phyloP scores from a whole-genome alignment of 2,329 filamentous ascomycete genomes.

The Xylaria sp. region DNA sequence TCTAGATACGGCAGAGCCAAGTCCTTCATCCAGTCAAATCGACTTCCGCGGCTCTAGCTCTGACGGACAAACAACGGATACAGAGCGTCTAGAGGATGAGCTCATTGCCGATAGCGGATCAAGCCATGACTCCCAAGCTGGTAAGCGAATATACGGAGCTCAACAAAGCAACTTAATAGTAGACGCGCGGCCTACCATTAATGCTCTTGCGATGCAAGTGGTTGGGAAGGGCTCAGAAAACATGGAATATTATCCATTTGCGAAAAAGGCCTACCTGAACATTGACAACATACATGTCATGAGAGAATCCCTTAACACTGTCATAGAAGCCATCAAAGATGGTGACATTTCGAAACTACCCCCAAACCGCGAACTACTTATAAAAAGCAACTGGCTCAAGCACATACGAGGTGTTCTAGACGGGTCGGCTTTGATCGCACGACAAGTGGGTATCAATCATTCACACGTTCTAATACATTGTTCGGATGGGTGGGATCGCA shows the following conservation, averaged over 20 bases:
- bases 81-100: constrained; percentile 76
- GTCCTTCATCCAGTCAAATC: constrained; percentile 62
- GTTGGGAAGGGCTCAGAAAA: constrained; percentile 95
- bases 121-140: constrained; percentile 68
- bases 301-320: constrained; percentile 87
- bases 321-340: constrained; percentile 91
- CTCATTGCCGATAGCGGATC: constrained; percentile 65
- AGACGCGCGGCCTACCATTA: constrained; percentile 92
- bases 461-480: constrained; percentile 97
- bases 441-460: constrained; percentile 89
- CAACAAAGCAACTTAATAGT: constrained; percentile 96
- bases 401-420: constrained; percentile 88
- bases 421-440: constrained; percentile 84
- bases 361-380: constrained; percentile 82
- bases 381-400: constrained; percentile 89
- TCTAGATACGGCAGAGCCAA: constrained; percentile 51
- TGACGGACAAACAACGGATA: constrained; percentile 67
- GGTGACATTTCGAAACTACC: constrained; percentile 86
- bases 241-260: constrained; percentile 96
- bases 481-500: constrained; percentile 98
- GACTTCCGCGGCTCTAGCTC: constrained; percentile 56
- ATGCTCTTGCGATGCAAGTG: constrained; percentile 93
- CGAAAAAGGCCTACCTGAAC: constrained; percentile 89
- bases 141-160: constrained; percentile 83
- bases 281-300: constrained; percentile 99